Evolutionary conservation across 495 filamentous ascomycete genomes (phyloP).

Genomic region (Trichocladium uniseriatum): DNA sequence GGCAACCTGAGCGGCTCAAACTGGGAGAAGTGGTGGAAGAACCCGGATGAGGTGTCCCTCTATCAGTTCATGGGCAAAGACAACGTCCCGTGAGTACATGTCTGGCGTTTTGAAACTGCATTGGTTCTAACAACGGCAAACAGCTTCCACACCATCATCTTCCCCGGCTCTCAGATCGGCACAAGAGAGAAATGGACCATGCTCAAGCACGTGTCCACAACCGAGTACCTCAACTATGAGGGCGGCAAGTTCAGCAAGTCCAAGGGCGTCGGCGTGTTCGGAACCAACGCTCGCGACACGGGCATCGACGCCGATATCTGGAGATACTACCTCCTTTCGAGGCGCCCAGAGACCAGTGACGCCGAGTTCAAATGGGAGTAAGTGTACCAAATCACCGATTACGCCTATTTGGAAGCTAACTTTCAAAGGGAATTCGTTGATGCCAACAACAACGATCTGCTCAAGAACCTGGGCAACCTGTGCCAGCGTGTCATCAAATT

Average conservation of each 20-base stretch:
- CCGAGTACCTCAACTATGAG: conserved; percentile 96
- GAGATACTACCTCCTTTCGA: conserved; percentile 85
- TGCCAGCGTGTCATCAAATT: conserved; percentile 92
- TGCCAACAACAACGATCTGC: conserved; percentile 81
- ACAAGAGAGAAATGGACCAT: conserved; percentile 79
- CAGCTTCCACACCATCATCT: conserved; percentile 79
- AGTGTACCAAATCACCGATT: not conserved
- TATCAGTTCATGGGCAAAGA: conserved; percentile 99
- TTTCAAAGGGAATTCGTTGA: conserved; percentile 57
- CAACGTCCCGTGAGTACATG: conserved; percentile 55
- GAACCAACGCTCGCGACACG: conserved; percentile 77
- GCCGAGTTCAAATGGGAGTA: conserved; percentile 76
- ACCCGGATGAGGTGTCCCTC: conserved; percentile 77
- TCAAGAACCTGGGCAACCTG: conserved; percentile 88
- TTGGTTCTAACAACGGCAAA: not conserved
- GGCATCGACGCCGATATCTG: conserved; percentile 82
- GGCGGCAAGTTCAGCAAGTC: conserved; percentile 94
- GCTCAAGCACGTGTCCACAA: conserved; percentile 79
- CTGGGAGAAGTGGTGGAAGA: conserved; percentile 94
- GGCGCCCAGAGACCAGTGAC: conserved; percentile 82
- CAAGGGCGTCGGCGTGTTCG: conserved; percentile 81
- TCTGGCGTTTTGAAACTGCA: not conserved
- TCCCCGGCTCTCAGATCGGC: conserved; percentile 78
- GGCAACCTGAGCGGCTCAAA: conserved; percentile 29
- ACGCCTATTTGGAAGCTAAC: not conserved